These are phyloP conservation scores for Alternaria ventricosa DNA, from an alignment of 2,329 filamentous ascomycete genomes.

Conservation along the genomic window DNA sequence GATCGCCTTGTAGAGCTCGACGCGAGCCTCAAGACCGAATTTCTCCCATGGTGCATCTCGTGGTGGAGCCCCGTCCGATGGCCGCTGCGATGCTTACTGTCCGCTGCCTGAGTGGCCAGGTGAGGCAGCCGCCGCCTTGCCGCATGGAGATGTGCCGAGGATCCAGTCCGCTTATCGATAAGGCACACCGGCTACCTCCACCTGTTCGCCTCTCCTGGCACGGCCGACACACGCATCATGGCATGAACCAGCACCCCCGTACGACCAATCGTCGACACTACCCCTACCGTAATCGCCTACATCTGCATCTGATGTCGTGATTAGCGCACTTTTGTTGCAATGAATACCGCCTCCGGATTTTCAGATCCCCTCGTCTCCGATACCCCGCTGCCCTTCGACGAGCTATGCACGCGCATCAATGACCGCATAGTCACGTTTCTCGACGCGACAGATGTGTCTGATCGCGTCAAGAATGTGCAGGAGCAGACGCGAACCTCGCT, in stretches of 20 bases:
- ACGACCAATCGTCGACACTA: conserved; percentile 23
- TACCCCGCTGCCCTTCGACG: conserved; percentile 55
- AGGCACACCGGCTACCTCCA: conserved; percentile 17
- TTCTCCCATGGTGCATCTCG: conserved; percentile 1
- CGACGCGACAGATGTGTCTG: conserved; percentile 61
- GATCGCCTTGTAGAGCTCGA: conserved; percentile 6
- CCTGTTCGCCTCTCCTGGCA: conserved; percentile 20
- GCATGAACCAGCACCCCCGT: conserved; percentile 24
- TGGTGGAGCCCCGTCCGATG: conserved; percentile 7
- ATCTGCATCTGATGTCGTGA: conserved; percentile 43
- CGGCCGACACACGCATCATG: conserved; percentile 30
- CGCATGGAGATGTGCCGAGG: conserved; percentile 22
- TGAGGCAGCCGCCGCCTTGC: conserved; percentile 15
- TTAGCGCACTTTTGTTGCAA: conserved; percentile 43
- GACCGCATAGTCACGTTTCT: conserved; percentile 71
- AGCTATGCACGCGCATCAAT: conserved; percentile 60
- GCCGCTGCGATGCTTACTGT: conserved; percentile 20
- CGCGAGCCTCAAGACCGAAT: conserved; percentile 12
- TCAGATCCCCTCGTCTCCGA: conserved; percentile 47
- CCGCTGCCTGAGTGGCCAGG: conserved; percentile 21
- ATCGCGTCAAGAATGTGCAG: conserved; percentile 70
- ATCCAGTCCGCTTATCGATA: conserved; percentile 27
- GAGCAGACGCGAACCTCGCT: conserved; percentile 75
- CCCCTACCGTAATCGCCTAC: conserved; percentile 17
- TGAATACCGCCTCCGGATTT: conserved; percentile 42